These are phyloP conservation scores for Coleophoma eucalyptorum DNA, from an alignment of 2,329 filamentous ascomycete species.

Conservation along the genomic window DNA sequence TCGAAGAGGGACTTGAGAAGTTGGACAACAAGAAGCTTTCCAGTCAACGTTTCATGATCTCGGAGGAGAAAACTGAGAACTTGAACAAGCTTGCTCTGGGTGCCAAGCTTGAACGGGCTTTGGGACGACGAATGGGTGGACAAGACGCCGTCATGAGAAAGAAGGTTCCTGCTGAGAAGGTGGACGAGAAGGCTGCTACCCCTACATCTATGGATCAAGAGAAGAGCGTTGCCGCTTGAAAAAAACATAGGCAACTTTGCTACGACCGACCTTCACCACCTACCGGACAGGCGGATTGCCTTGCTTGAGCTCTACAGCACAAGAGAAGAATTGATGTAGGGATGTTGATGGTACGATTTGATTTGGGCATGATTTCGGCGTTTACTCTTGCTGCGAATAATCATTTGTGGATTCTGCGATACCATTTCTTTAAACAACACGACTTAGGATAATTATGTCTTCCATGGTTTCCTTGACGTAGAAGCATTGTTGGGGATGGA, in stretches of 20 bases:
- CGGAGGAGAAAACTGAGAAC: constrained; percentile 62
- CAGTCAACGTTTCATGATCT: constrained; percentile 64
- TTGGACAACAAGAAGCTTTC: constrained; percentile 66
- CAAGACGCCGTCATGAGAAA: constrained; percentile 65
- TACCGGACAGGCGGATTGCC: neutral
- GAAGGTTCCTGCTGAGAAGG: constrained; percentile 9
- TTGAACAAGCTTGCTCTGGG: constrained; percentile 68
- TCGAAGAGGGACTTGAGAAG: constrained; percentile 61
- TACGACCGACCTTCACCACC: neutral
- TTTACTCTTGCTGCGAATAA: neutral
- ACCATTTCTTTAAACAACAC: neutral
- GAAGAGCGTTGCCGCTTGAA: neutral
- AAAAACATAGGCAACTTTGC: neutral
- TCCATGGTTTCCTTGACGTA: no score
- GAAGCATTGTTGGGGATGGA: no score
- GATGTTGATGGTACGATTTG: neutral
- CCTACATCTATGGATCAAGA: neutral
- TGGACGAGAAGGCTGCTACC: constrained; percentile 9
- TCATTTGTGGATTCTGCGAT: neutral
- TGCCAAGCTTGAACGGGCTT: constrained; percentile 69
- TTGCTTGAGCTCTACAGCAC: neutral
- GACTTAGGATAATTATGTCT: no score
- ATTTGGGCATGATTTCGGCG: neutral
- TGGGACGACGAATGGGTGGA: constrained; percentile 64
- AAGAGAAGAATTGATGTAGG: neutral